Conservation (phyloP, 306 rosid genomes). For the Begonia fuchsioides region DNA sequence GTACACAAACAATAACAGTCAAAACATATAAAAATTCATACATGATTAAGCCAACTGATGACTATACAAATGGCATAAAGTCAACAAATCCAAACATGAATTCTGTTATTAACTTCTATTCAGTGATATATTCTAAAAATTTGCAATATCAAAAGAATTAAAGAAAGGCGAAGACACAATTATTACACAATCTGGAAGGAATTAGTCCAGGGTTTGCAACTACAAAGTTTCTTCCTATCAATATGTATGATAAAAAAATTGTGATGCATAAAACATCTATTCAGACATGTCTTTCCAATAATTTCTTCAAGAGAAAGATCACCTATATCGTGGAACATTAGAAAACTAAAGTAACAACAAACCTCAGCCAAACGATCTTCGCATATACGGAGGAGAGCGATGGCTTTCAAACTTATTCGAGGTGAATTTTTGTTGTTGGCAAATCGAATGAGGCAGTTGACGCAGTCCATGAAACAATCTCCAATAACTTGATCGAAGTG, state of each 20-base stretch:
- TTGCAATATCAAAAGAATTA: not conserved
- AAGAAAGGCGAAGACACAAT: conserved; percentile 1
- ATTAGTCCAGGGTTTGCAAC: too few relatives aligned
- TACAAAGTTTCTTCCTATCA: too few relatives aligned
- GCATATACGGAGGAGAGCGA: conserved; percentile 94
- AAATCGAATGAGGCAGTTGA: conserved; percentile 94
- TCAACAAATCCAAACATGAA: too few relatives aligned
- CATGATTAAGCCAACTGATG: too few relatives aligned
- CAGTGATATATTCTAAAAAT: too few relatives aligned
- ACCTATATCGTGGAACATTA: not conserved
- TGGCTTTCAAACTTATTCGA: conserved; percentile 98
- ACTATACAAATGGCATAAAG: too few relatives aligned
- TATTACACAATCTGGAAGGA: not conserved
- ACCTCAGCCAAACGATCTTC: conserved; percentile 99
- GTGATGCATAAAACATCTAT: not conserved
- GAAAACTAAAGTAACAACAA: conserved; percentile 19
- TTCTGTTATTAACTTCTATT: too few relatives aligned
- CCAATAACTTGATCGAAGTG: conserved; percentile 99
- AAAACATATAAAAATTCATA: too few relatives aligned
- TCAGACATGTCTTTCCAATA: too few relatives aligned
- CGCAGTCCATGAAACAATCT: conserved; percentile 98
- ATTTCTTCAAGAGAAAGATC: too few relatives aligned
- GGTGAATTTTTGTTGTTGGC: conserved; percentile 86
- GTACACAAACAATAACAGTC: too few relatives aligned
- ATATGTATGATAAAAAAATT: too few relatives aligned